Base-by-base conservation (phyloP, 1,139 yeast genomes). In the Hansenula lynferdii region DNA sequence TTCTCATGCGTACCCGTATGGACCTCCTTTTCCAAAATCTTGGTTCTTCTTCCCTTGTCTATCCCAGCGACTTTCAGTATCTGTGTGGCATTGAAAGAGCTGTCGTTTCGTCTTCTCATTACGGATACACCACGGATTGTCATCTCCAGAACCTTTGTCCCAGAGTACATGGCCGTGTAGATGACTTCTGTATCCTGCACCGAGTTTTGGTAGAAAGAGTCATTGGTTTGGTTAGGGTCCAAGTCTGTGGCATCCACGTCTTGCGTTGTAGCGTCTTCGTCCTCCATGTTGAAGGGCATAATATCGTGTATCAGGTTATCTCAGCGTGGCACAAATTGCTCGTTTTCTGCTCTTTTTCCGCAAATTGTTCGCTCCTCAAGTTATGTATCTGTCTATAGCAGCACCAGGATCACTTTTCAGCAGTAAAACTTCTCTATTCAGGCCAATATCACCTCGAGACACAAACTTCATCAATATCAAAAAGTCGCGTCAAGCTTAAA, bases 81-180 rank as follows among this genome's bases (percentile, higher is more conserved):
- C 58, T 90, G 97, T 2, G 97, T 87, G 12, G 96, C 95, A 61
- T 92, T 90, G 49, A 92, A 77, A 76, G 89, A 85, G 19, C 90
- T 80, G 58, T 92, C 97, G 39, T 70, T 62, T 26, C 72, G 65
- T 37, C 97, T 70, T 51, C 96, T 70, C 96, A 90, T 90, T 20
- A 85, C 82, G 19, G 89, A 79, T 20, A 86, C 84, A 37, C 81
- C 87, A 33, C 75, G 68, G 16, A 85, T 79, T 40, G 75, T 78
- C 60, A 75, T 72, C 58, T 83, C 90, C 55, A 81, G 74, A 42
- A 82, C 89, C n/a, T 81, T 80, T 15, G 77, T 76, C 42, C 78
- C 80, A 10, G 85, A 75, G 58, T 80, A 79, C 9, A 80, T 72
- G 5, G 84, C 83, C 17, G 77, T 72, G 56, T 77, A 77, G 17